A percentile compares a stretch with the other conserved stretches of the same genome.
Conservation (phyloP, 2,329 filamentous ascomycete genomes). For the Aspergillus costaricaensis region DNA sequence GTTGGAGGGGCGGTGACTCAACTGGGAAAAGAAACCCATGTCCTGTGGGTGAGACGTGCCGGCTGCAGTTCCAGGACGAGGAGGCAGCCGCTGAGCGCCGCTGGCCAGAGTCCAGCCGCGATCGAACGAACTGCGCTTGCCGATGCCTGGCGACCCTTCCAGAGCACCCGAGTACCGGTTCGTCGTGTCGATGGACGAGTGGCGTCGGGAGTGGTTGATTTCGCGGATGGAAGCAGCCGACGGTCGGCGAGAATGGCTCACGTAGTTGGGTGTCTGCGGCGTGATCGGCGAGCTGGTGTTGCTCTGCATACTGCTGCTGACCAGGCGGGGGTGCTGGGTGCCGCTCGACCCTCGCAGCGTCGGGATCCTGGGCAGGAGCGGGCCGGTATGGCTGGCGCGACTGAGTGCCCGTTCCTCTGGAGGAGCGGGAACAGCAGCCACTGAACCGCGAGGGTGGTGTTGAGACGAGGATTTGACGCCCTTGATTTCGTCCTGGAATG, state of each 20-base stretch:
- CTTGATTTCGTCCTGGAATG: constrained; percentile 82
- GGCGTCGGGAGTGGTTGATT: constrained; percentile 79
- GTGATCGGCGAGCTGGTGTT: constrained; percentile 47
- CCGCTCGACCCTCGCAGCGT: constrained; percentile 28
- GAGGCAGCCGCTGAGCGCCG: constrained; percentile 25
- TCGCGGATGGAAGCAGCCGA: constrained; percentile 82
- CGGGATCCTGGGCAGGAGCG: constrained; percentile 49
- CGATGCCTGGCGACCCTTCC: constrained; percentile 44
- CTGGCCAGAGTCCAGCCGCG: constrained; percentile 56
- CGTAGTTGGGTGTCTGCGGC: constrained; percentile 46
- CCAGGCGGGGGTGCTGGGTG: constrained; percentile 33
- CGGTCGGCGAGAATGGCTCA: constrained; percentile 55
- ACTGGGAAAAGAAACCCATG: not conserved
- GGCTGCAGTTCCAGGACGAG: constrained; percentile 37
- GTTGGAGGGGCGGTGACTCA: constrained; percentile 8
- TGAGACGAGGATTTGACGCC: constrained; percentile 53
- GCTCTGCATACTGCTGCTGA: constrained; percentile 29
- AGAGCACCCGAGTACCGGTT: constrained; percentile 31
- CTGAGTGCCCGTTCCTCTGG: constrained; percentile 49
- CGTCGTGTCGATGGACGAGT: constrained; percentile 80
- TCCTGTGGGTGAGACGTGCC: constrained; percentile 28
- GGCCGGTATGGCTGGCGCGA: constrained; percentile 38
- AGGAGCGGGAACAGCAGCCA: constrained; percentile 47
- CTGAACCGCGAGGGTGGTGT: constrained; percentile 29
- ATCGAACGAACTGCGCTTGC: constrained; percentile 62